Evolutionary conservation across 768 basidiomycete species (phyloP), one percentile per base, ranked within the genome.

Genomic region (Kwoniella sp.): DNA sequence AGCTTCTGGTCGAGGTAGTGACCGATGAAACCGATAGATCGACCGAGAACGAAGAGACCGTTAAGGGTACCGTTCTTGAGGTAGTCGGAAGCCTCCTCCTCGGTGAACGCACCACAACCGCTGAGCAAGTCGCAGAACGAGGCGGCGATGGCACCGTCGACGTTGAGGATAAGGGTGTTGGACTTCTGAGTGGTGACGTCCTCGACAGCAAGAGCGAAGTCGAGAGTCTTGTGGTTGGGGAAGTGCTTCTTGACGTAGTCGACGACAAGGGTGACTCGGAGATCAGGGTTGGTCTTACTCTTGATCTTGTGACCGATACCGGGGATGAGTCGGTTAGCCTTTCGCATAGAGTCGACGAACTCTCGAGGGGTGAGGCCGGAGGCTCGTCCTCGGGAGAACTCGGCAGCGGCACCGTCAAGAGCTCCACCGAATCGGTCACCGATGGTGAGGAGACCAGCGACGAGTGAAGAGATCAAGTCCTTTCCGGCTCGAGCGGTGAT

Each of bases 271-370:
- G 69, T 66, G 56, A 78, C 77, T 57, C 77, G 76, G 27, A 74
- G 59, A 60, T 76, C 76, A 26, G 68, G 73, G 69, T 74, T 73
- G 63, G 70, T 70, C 73, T 74, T 72, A 50, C 63, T 89, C 84
- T 99, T 99, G 81, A 99, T 95, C 83, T 98, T 98, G 84, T 99
- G 93, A 39, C 93, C 93, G 62, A 99, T 99, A 80, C 93, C 93
- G 62, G 85, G 87, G 80, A 96, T 93, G 57, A 95, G 84, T 77
- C 90, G 90, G 81, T 93, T 95, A 25, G 84, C 84, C 78, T 91
- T 91, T 69, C 91, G 82, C 66, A 86, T 86, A 63, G 84, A 82
- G 76, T 93, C 93, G 64, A 99, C 93, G 64, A 99, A 98, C 76
- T 99, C 92, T 68, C 93, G 83, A n/a, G 93, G 92, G 5, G 90